Percentiles rank a stretch among this genome's conserved stretches.
Evolutionary conservation across 768 basidiomycete species (phyloP).

Genomic region (Vishniacozyma victoriae): DNA sequence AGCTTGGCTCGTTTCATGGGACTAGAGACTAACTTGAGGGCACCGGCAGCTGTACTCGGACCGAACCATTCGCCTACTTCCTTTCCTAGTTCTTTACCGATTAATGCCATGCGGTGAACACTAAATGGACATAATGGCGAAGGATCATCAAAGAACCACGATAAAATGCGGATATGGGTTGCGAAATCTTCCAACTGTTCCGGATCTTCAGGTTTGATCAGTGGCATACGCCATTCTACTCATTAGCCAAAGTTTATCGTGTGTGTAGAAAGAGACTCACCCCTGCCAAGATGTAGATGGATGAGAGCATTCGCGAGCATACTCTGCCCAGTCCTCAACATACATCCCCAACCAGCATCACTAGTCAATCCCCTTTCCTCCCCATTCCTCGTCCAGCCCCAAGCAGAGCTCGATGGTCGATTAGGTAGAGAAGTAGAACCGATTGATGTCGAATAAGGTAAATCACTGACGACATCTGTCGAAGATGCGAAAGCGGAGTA

Average conservation of each 20-base stretch:
- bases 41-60: slow-evolving; percentile 93
- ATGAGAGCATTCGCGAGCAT: slow-evolving; percentile 74
- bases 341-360: slow-evolving; percentile 87
- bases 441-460: neutral
- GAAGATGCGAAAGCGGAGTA: slow-evolving; percentile 28
- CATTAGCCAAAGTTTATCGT: neutral
- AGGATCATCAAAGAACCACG: slow-evolving; percentile 93
- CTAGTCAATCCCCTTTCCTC: slow-evolving; percentile 75
- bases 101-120: slow-evolving; percentile 90
- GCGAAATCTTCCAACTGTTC: slow-evolving; percentile 55
- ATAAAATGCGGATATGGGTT: slow-evolving; percentile 80
- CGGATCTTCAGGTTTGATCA: slow-evolving; percentile 45
- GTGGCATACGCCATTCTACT: slow-evolving; percentile 82
- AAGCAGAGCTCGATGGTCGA: slow-evolving; percentile 22
- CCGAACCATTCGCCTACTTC: slow-evolving; percentile 98
- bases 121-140: slow-evolving; percentile 79
- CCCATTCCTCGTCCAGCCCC: slow-evolving; percentile 41
- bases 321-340: slow-evolving; percentile 81
- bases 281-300: slow-evolving; percentile 67
- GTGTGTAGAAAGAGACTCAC: slow-evolving; percentile 49
- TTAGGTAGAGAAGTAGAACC: slow-evolving; percentile 2
- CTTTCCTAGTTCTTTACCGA: slow-evolving; percentile 89
- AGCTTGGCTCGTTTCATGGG: neutral
- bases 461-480: slow-evolving; percentile 7
- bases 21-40: slow-evolving; percentile 63